These are phyloP conservation scores for Botrytis cinerea DNA, from an alignment of 2,329 filamentous ascomycete genomes.

Conservation along the genomic window DNA sequence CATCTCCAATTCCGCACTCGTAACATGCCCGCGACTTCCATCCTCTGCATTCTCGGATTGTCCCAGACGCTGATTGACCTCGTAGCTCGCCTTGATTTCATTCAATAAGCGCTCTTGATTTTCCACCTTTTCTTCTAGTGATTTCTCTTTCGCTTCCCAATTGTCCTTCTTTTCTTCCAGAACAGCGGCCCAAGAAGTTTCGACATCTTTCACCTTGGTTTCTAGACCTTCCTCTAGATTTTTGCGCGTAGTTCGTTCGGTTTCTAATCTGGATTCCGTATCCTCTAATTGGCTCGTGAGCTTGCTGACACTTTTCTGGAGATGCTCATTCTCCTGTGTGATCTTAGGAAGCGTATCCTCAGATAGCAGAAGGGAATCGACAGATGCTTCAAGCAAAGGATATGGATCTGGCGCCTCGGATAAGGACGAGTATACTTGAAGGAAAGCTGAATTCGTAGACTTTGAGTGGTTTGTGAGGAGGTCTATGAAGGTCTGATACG, in stretches of 20 bases:
- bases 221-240: conserved; percentile 78
- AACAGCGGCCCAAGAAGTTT: conserved; percentile 86
- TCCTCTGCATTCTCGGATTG: conserved; percentile 66
- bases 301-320: conserved; percentile 76
- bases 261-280: conserved; percentile 75
- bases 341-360: conserved; percentile 92
- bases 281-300: conserved; percentile 82
- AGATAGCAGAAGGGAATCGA: conserved; percentile 88
- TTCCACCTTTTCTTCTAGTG: conserved; percentile 88
- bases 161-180: conserved; percentile 93
- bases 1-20: conserved; percentile 90
- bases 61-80: conserved; percentile 88
- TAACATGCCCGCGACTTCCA: conserved; percentile 63
- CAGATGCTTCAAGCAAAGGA: conserved; percentile 90
- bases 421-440: conserved; percentile 88
- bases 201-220: conserved; percentile 81
- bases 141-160: conserved; percentile 91
- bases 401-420: conserved; percentile 97
- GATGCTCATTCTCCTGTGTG: conserved; percentile 80
- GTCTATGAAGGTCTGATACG: conserved; percentile 97
- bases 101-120: conserved; percentile 89
- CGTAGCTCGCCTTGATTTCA: conserved; percentile 95
- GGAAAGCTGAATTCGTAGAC: conserved; percentile 86
- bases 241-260: conserved; percentile 71
- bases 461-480: conserved; percentile 95